Conservation (phyloP, 2,329 filamentous ascomycete species). For the Dothideomycetes sp. region DNA sequence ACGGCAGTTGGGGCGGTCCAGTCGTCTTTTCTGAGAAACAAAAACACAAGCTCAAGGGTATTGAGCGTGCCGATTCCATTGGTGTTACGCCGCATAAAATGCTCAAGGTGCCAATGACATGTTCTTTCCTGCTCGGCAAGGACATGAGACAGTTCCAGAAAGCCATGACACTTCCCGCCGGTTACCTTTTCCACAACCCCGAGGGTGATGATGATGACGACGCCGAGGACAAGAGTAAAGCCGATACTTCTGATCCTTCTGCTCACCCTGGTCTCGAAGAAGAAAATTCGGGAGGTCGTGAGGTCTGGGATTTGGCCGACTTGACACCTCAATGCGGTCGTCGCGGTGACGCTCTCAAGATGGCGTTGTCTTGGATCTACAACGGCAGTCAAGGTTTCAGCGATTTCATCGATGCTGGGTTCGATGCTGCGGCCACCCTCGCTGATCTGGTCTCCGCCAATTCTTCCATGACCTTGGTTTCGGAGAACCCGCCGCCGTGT, state of each 20-base stretch:
- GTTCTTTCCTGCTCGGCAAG: conserved; percentile 73
- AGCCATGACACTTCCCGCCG: conserved; percentile 79
- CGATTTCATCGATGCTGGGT: conserved; percentile 55
- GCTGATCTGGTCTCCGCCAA: conserved; percentile 47
- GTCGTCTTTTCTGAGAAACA: conserved; percentile 64
- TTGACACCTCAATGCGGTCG: conserved; percentile 89
- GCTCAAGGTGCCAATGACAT: conserved; percentile 84
- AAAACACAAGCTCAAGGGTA: conserved; percentile 58
- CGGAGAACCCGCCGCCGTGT: conserved; percentile 70
- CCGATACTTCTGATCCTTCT: too few species aligned
- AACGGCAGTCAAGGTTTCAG: conserved; percentile 71
- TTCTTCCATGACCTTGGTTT: conserved; percentile 61
- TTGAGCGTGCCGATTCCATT: conserved; percentile 67
- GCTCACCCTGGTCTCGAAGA: conserved; percentile 26
- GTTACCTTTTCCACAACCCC: conserved; percentile 51
- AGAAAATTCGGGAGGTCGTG: conserved; percentile 26
- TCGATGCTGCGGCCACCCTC: conserved; percentile 61
- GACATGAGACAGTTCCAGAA: conserved; percentile 69
- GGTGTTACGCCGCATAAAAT: conserved; percentile 96
- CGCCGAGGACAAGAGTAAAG: conserved; percentile 17
- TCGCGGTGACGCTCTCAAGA: conserved; percentile 73
- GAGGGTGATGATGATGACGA: conserved; percentile 25
- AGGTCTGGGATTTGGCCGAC: conserved; percentile 84
- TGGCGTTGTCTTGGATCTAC: conserved; percentile 83
- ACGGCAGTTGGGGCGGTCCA: conserved; percentile 82